A percentile compares a stretch with the other conserved stretches of the same genome.
These are phyloP conservation scores for Botrytis aclada DNA, from an alignment of 2,329 filamentous ascomycete species.

Conservation along the genomic window DNA sequence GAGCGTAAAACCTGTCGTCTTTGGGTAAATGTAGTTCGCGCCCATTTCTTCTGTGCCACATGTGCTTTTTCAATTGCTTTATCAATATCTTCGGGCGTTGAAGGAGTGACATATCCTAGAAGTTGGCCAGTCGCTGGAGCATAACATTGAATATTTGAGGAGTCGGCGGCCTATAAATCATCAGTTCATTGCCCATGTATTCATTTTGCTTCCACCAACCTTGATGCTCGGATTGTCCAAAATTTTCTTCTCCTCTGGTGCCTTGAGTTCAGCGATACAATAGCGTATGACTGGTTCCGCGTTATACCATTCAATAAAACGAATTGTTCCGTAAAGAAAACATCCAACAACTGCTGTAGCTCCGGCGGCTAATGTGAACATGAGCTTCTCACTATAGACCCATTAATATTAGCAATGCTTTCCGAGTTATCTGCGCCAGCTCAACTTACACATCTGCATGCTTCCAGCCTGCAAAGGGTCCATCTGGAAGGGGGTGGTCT, in stretches of 20 bases:
- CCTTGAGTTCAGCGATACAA: slow-evolving; percentile 58
- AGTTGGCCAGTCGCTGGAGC: slow-evolving; percentile 84
- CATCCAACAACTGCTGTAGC: slow-evolving; percentile 27
- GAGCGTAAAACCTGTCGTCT: slow-evolving; percentile 76
- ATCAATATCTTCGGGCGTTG: slow-evolving; percentile 75
- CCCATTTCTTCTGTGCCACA: slow-evolving; percentile 74
- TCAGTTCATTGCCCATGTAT: slow-evolving; percentile 22
- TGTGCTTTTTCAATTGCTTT: slow-evolving; percentile 70
- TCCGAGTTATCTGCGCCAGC: background rate
- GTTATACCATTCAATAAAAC: slow-evolving; percentile 28
- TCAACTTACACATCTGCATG: slow-evolving; percentile 29
- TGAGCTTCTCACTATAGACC: slow-evolving; percentile 26
- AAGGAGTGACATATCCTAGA: slow-evolving; percentile 75
- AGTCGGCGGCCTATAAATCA: slow-evolving; percentile 52
- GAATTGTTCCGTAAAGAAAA: slow-evolving; percentile 28
- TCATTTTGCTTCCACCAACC: slow-evolving; percentile 37
- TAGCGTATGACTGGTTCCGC: slow-evolving; percentile 53
- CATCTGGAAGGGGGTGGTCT: slow-evolving; percentile 1
- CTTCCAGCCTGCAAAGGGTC: slow-evolving; percentile 26
- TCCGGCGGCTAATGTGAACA: slow-evolving; percentile 26
- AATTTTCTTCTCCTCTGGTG: slow-evolving; percentile 54
- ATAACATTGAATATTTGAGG: slow-evolving; percentile 75
- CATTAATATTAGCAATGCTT: slow-evolving; percentile 14
- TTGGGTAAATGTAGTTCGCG: slow-evolving; percentile 71
- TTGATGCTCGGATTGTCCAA: slow-evolving; percentile 62